Evolutionary conservation across 768 basidiomycete species (phyloP).

Genomic region (Mrakia frigida): DNA sequence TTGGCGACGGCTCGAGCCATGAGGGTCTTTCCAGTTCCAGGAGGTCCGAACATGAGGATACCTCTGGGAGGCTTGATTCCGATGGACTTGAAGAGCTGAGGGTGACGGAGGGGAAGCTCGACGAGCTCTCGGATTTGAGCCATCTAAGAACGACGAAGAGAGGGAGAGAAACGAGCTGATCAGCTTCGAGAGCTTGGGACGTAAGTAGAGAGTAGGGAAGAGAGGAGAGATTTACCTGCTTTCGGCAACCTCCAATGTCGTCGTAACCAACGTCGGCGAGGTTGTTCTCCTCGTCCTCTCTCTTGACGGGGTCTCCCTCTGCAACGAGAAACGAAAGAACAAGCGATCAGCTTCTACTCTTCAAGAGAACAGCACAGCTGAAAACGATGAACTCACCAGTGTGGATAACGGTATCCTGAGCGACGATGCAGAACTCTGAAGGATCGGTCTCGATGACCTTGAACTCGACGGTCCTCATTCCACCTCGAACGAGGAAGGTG

Average conservation of each 20-base stretch:
- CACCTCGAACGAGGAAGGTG: conserved; percentile 97
- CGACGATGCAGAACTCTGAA: conserved; percentile 96
- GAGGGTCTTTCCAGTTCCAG: conserved; percentile 98
- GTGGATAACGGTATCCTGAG: conserved; percentile 97
- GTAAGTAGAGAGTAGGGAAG: background rate
- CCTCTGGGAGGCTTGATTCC: conserved; percentile 99
- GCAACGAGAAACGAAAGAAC: background rate
- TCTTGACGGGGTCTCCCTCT: conserved; percentile 98
- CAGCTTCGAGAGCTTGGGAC: background rate
- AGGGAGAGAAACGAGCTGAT: background rate
- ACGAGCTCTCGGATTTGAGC: conserved; percentile 86
- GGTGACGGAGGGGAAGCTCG: conserved; percentile 94
- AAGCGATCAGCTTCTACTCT: background rate
- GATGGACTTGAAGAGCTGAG: conserved; percentile 98
- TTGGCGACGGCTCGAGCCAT: conserved; percentile 99
- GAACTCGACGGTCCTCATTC: conserved; percentile 98
- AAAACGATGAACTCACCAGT: conserved; percentile 47
- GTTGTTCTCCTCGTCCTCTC: conserved; percentile 97
- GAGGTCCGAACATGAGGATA: conserved; percentile 97
- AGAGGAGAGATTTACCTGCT: conserved; percentile 55
- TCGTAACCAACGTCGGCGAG: conserved; percentile 97
- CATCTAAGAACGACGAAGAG: conserved; percentile 22
- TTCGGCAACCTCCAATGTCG: conserved; percentile 97
- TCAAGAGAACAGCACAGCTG: background rate
- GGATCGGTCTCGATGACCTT: conserved; percentile 99